Percentiles rank a stretch among this genome's conserved stretches.
Conservation (phyloP, 371 early-diverging fungal species). For the Dentiscutata heterogama region DNA sequence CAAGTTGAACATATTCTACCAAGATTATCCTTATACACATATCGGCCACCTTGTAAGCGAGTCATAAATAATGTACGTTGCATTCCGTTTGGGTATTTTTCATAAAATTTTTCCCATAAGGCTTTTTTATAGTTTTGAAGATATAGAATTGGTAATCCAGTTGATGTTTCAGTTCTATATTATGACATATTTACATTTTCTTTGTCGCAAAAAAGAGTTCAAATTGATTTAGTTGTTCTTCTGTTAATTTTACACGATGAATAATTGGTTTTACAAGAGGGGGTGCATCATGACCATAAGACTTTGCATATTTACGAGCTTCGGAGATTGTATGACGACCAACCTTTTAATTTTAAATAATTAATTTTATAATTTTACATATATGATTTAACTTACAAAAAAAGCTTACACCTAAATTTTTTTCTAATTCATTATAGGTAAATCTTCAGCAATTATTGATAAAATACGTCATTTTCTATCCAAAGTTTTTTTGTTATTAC, state of each 20-base stretch:
- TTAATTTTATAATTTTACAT: no score
- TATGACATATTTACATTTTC: not conserved
- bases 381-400: not conserved
- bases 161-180: not conserved
- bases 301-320: not conserved
- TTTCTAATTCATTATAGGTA: slow-evolving; percentile 14
- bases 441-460: slow-evolving; percentile 15
- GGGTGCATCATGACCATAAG: not conserved
- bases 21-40: not conserved
- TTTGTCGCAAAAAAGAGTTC: not conserved
- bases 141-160: not conserved
- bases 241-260: not conserved
- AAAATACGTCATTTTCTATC: not conserved
- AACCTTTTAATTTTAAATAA: not conserved
- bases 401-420: not conserved
- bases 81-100: not conserved
- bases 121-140: not conserved
- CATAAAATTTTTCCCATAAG: not conserved
- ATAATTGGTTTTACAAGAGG: not conserved
- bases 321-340: not conserved
- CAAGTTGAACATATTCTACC: not conserved
- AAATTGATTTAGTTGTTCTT: not conserved
- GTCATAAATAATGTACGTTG: not conserved
- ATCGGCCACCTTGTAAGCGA: not conserved
- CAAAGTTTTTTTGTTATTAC: not conserved